Base-by-base conservation (phyloP, 495 filamentous ascomycete genomes). In the Alectoria sarmentosa region DNA sequence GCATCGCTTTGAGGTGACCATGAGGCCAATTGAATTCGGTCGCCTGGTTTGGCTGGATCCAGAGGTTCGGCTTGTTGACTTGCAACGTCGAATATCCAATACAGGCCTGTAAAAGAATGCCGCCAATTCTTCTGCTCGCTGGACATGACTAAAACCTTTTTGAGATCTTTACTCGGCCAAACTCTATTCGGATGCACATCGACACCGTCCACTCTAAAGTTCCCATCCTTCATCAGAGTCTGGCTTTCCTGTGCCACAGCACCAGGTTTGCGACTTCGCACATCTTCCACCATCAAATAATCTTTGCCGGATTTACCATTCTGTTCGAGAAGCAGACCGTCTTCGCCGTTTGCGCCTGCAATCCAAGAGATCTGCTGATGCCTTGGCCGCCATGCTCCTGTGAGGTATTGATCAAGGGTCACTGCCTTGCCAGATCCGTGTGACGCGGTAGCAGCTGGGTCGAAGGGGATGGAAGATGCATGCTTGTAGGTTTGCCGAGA, bases 31-130 rank as follows among this genome's bases (percentile, higher is more conserved):
- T 96, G 91, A 15, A 96, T 79, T 44, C 86, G 83, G 26, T 77
- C 86, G n/a, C 84, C 73, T 13, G 83, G 80, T 36, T 89, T 79
- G 10, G 75, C 74, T 6, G 89, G 90, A 67, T 96, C 86, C 65
- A 98, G 73, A 2, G 94, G 86, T 70, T 95, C 81, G 2, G 81
- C 91, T 10, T 77, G 84, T 71, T 97, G 92, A 3, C 84, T 89
- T 28, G 82, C 84, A 41, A 98, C 93, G 73, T 98, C 90, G 65
- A 97, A 92, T 59, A 98, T 87, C 90, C 90, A 98, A 74, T 96
- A 98, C 19, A 81, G 77, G 1, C 86, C 93, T 57, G 83, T 89
- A 67, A 81, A 92, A 1, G 92, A 97, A 74, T 97, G 87, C 67
- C 94, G 83, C 91, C 91, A 98, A 69, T 95, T 92, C 63, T 83